These are phyloP conservation scores for Aspergillus steynii DNA, from an alignment of 495 filamentous ascomycete genomes.

Conservation along the genomic window DNA sequence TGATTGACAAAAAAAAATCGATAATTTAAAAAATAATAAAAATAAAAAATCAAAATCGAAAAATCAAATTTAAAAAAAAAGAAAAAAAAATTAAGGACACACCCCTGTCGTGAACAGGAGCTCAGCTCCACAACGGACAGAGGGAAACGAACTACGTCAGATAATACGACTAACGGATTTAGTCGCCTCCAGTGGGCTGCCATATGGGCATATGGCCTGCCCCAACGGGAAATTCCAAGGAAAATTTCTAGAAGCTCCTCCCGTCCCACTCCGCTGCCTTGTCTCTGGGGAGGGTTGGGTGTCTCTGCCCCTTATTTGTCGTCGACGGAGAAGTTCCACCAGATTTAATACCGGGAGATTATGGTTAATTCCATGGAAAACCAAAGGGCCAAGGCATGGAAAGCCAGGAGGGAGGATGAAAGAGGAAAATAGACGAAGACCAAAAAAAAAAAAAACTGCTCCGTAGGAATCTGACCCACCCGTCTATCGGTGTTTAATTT, in stretches of 20 bases:
- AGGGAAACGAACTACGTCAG: constrained; percentile 29
- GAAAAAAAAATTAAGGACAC: constrained; percentile 14
- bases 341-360: background rate
- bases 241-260: constrained; percentile 49
- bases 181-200: constrained; percentile 19
- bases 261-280: constrained; percentile 25
- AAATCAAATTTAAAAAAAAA: constrained; percentile 11
- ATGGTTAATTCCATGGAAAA: background rate
- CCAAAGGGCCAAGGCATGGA: background rate
- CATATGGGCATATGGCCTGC: constrained; percentile 17
- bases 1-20: constrained; percentile 10
- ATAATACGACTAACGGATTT: constrained; percentile 18
- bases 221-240: constrained; percentile 41
- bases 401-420: background rate
- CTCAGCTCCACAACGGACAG: constrained; percentile 23
- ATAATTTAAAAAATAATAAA: constrained; percentile 11
- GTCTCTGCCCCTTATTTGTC: background rate
- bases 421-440: background rate
- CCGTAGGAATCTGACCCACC: background rate
- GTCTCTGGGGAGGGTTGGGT: constrained; percentile 13
- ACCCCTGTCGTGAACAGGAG: constrained; percentile 43
- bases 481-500: background rate
- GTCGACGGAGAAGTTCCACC: background rate
- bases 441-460: background rate
- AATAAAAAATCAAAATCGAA: constrained; percentile 9